Evolutionary conservation across 192 early-diverging fungal species (phyloP).

Genomic region (Backusella tuberculispora): DNA sequence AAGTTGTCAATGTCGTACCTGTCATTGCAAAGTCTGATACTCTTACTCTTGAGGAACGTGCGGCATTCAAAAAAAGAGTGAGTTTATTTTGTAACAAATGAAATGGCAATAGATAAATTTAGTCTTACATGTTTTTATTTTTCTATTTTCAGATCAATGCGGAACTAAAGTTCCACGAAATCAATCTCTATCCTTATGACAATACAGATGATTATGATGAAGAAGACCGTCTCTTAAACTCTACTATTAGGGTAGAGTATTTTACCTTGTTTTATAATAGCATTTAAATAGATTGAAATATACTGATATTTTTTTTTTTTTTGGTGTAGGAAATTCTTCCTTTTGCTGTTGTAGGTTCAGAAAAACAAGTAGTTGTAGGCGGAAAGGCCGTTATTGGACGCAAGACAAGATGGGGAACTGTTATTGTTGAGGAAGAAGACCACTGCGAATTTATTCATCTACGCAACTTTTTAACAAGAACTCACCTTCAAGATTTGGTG

Average conservation of each 20-base stretch:
- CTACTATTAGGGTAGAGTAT: slow-evolving; percentile 66
- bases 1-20: slow-evolving; percentile 86
- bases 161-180: slow-evolving; percentile 92
- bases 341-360: slow-evolving; percentile 94
- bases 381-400: slow-evolving; percentile 90
- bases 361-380: slow-evolving; percentile 82
- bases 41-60: slow-evolving; percentile 82
- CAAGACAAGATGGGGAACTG: slow-evolving; percentile 80
- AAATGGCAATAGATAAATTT: background rate
- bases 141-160: slow-evolving; percentile 69
- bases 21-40: slow-evolving; percentile 92
- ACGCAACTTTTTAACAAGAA: slow-evolving; percentile 87
- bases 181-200: slow-evolving; percentile 86
- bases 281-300: slow-evolving; percentile 1
- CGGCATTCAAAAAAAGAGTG: slow-evolving; percentile 79
- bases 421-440: slow-evolving; percentile 86
- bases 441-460: slow-evolving; percentile 96
- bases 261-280: background rate
- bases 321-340: slow-evolving; percentile 74
- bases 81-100: slow-evolving; percentile 16
- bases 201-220: slow-evolving; percentile 82
- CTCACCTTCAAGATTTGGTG: slow-evolving; percentile 94
- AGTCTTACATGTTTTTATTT: slow-evolving; percentile 4
- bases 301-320: background rate
- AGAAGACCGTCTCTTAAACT: slow-evolving; percentile 72